Evolutionary conservation across 805 yeast genomes (phyloP), one percentile per base, ranked within the genome.

Genomic region (Ogataea salicorniae): DNA sequence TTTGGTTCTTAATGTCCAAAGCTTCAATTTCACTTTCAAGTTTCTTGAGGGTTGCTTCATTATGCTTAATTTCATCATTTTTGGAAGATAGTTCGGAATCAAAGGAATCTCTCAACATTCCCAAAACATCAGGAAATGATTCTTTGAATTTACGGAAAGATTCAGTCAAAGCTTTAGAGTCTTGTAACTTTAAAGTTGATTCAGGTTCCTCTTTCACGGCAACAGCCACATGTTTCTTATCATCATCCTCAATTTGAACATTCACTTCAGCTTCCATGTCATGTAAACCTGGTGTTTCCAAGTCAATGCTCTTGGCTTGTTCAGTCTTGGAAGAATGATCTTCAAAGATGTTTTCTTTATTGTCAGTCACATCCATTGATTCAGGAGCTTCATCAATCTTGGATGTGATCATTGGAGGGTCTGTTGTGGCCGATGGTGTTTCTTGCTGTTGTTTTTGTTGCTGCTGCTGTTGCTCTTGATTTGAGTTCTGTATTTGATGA

Each of bases 11-110:
- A 15, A 43, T 43, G 9, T 55, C 38, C 54, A 62, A 40, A 1
- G 61, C 56, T 14, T 69, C 66, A 15, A 73, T 66, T 29, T 75
- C 76, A 33, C 67, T 57, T 40, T 70, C 68, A 50, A 77, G 60
- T 33, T 67, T 71, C 17, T 61, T 62, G 16, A 76, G 58, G 17
- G 79, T 67, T 35, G 64, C 60, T 17, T 70, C 62, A 20, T 78
- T 80, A 55, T 80, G 80, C 23, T 66, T 66, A 35, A 73, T 62
- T 49, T 80, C 84, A 18, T 75, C 69, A 39, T 77, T 79, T 61
- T 82, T 81, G 42, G 73, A 74, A 9, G 50, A 50, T 15, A 68
- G 39, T 39, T 64, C 68, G 14, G 45, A 50, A 14, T 46, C 55
- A 40, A 63, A 55, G 2, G 62, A 50, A 8, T 53, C 57, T 40